Base-by-base conservation (phyloP, 257 asterid species). In the Scutellaria minor region DNA sequence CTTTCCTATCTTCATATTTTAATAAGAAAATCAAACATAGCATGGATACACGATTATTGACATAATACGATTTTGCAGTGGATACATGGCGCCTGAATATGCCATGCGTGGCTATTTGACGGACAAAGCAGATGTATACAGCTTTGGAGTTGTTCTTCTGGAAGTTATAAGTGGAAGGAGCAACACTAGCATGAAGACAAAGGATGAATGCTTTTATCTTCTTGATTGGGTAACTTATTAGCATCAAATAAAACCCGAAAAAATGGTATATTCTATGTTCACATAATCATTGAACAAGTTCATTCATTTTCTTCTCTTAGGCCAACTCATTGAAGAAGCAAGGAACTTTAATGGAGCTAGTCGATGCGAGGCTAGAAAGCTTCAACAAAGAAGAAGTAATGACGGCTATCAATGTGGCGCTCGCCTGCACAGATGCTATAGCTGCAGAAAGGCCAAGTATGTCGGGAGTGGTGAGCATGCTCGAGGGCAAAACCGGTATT, bases 31-130 rank as follows among this genome's bases (percentile, higher is more conserved):
- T 14, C 18, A 14, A 10, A 31, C 37, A 4, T 4, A 31, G 5
- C 37, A 31, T 31, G 37, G 37, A 31, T 31, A 31, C 37, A 31
- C 1, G 35, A 27, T 27, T 42, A 27, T 31, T 65, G 57, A 54
- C 41, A 50, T 45, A 47, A 15, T 24, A 1, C 22, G 59, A 27
- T 64, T 68, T 64, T 64, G 13, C 75, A 84, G 88, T 47, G 88
- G 88, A 50, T 84, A 84, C 15, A 84, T 84, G 88, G 85, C 88
- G 4, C 88, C 88, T 6, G 91, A 86, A 78, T 86, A 86, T 71
- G 91, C 91, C 1, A 83, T 86, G 91, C 79, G 88, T 5, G 91
- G 91, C 51, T 75, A 86, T 76, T 61, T 83, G 70, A 86, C 91
- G 1, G 86, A 84, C 80, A 86, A 86, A 80, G 91, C 91, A 50